Conservation (phyloP, 2,329 filamentous ascomycete genomes). For the Pseudopithomyces maydicus region DNA sequence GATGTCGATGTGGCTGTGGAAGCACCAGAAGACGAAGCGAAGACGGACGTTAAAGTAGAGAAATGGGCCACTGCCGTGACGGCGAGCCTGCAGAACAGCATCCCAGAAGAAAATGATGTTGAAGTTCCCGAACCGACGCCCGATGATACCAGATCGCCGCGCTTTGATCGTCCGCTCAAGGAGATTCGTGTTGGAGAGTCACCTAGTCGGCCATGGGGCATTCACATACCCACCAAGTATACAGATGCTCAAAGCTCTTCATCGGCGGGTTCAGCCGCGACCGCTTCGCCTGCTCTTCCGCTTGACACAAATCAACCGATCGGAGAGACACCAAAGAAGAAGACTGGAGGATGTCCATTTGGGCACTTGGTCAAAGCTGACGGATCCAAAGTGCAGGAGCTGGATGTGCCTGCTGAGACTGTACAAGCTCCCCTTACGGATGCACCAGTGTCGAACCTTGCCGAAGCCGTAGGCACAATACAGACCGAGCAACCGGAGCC, state of each 20-base stretch:
- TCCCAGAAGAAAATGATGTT: constrained; percentile 41
- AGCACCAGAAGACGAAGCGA: constrained; percentile 47
- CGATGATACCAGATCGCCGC: constrained; percentile 69
- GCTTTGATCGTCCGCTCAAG: constrained; percentile 83
- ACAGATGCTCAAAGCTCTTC: constrained; percentile 45
- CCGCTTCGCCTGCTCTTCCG: constrained; percentile 57
- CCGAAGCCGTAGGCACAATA: not conserved
- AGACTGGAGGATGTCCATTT: constrained; percentile 43
- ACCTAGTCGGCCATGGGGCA: constrained; percentile 91
- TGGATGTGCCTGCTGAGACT: constrained; percentile 6
- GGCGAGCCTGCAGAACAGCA: constrained; percentile 54
- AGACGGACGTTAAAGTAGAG: constrained; percentile 74
- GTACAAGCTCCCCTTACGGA: constrained; percentile 12
- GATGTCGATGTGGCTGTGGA: constrained; percentile 54
- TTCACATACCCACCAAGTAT: constrained; percentile 71
- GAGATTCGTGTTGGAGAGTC: constrained; percentile 94
- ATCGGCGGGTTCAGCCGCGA: constrained; percentile 47
- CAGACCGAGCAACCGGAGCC: constrained; percentile 9
- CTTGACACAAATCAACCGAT: constrained; percentile 46
- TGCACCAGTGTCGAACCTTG: constrained; percentile 18
- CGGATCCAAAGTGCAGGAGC: constrained; percentile 13
- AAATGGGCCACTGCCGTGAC: constrained; percentile 84
- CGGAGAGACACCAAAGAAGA: constrained; percentile 31
- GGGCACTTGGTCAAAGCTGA: constrained; percentile 34
- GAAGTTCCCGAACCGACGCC: constrained; percentile 41